A percentile compares a stretch with the other conserved stretches of the same genome.
Evolutionary conservation across 768 basidiomycete species (phyloP).

Genomic region (Tulasnella sp.): DNA sequence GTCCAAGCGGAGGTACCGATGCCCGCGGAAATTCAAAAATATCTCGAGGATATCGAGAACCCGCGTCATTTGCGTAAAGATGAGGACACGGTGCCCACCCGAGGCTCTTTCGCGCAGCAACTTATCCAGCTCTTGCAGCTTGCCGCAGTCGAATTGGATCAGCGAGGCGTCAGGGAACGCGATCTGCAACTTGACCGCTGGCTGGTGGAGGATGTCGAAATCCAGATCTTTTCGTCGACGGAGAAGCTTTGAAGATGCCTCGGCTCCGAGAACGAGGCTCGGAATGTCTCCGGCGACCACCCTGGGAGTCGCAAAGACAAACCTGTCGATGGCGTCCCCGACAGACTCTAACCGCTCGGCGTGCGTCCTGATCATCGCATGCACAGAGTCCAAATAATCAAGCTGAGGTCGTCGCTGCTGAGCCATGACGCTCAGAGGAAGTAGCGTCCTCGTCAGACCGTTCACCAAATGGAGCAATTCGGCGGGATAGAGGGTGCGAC

Average conservation of each 20-base stretch:
- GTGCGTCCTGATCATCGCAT: conserved; percentile 61
- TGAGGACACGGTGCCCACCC: conserved; percentile 83
- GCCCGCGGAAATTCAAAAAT: conserved; percentile 88
- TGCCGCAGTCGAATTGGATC: conserved; percentile 94
- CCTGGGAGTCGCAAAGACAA: conserved; percentile 75
- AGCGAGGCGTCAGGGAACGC: conserved; percentile 88
- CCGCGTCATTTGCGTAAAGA: conserved; percentile 96
- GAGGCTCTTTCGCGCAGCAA: conserved; percentile 79
- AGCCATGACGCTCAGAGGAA: conserved; percentile 46
- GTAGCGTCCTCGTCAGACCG: conserved; percentile 45
- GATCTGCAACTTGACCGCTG: conserved; percentile 81
- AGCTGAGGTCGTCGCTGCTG: conserved; percentile 30
- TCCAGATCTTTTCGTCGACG: conserved; percentile 36
- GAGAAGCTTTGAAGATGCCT: conserved; percentile 31
- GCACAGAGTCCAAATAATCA: conserved; percentile 43
- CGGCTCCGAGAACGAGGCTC: conserved; percentile 27
- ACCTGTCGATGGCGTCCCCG: conserved; percentile 54
- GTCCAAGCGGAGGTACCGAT: conserved; percentile 90
- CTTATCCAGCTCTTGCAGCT: conserved; percentile 77
- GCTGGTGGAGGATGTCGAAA: conserved; percentile 70
- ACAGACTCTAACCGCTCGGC: conserved; percentile 53
- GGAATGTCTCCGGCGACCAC: conserved; percentile 68
- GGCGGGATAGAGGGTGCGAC: conserved; percentile 38
- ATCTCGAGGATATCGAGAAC: conserved; percentile 92
- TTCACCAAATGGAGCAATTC: conserved; percentile 37